Evolutionary conservation across 2,329 filamentous ascomycete genomes (phyloP).

Genomic region (Teratosphaeriaceae sp.): DNA sequence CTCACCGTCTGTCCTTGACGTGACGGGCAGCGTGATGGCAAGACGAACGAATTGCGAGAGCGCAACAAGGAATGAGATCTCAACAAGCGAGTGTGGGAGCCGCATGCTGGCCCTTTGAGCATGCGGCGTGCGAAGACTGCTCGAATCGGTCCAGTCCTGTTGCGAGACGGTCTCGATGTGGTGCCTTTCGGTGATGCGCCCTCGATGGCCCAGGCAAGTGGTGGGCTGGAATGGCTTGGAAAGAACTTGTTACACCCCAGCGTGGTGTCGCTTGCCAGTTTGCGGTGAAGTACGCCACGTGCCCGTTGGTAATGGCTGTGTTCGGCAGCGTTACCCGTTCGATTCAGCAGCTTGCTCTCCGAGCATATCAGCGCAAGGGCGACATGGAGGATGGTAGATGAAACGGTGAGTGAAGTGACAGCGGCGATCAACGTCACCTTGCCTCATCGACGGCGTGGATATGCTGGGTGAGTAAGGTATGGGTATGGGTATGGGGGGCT

Average conservation of each 20-base stretch:
- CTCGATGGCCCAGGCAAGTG: background rate
- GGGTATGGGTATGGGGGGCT: slow-evolving; percentile 1
- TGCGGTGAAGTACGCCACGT: background rate
- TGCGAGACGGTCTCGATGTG: background rate
- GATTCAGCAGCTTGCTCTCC: slow-evolving; percentile 1
- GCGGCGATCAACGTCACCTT: background rate
- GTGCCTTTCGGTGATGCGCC: too few relatives aligned
- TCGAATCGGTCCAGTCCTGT: background rate
- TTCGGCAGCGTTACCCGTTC: background rate
- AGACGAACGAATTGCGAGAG: background rate
- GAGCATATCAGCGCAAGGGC: background rate
- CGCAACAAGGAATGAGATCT: background rate
- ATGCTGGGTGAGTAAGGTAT: background rate
- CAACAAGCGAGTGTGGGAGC: background rate
- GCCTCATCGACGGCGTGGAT: background rate
- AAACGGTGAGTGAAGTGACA: background rate
- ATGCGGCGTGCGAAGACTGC: background rate
- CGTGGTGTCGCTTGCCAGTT: background rate
- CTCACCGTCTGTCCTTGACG: slow-evolving; percentile 13
- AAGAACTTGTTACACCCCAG: background rate
- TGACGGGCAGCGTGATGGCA: slow-evolving; percentile 9
- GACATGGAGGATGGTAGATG: too few relatives aligned
- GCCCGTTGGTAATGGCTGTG: background rate
- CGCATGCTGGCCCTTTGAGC: background rate
- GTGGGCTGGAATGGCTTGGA: background rate